Base-by-base conservation (phyloP, 352 stramenopile genomes). In the Thraustochytrium sp. region DNA sequence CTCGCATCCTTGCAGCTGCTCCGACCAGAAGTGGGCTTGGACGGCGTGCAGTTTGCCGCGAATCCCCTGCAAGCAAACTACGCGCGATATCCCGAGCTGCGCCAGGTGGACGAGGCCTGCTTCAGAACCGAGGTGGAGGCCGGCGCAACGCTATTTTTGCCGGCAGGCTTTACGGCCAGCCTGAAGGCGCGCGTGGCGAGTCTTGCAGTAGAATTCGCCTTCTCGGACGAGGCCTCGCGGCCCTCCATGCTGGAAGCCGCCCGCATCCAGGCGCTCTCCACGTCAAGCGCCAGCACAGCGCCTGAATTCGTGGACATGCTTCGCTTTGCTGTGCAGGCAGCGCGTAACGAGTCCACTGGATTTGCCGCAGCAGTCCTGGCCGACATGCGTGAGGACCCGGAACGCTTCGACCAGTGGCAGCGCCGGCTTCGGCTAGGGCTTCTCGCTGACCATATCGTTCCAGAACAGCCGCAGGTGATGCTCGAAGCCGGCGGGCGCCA, bases 1-100 rank as follows among this genome's bases (percentile, higher is more conserved):
- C 34, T 16, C 13, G 36, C 59, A 11, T 72, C 59, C 0, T 44
- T 72, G 40, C 59, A 72, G 26, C 26, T 72, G 9, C 26, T 72
- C 8, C 46, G 46, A 13, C 59, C 59, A 3, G 11, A 72, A 31
- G 36, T 72, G 34, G 59, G 46, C 3, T 46, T 72, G 13, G 18
- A 9, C 9, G 40, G n/a, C 26, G 59, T 72, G 16, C 42, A 72
- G 3, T 72, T 72, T 72, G 34, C 59, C 11, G 59, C 59, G 9
- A 72, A 72, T 46, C 59, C 59, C 16, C 46, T 72, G 40, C 59
- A 72, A 72, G 36, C 59, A 16, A 72, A 72, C 9, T 72, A 42
- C n/a, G 59, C 59, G 11, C 42, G 46, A 26, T 72, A 42, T 26
- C 59, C 59, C 2, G 9, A 46, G 26, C 59, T 72, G 5, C 59